Base-by-base conservation (phyloP, 495 filamentous ascomycete species). In the Xylaria nigripes region DNA sequence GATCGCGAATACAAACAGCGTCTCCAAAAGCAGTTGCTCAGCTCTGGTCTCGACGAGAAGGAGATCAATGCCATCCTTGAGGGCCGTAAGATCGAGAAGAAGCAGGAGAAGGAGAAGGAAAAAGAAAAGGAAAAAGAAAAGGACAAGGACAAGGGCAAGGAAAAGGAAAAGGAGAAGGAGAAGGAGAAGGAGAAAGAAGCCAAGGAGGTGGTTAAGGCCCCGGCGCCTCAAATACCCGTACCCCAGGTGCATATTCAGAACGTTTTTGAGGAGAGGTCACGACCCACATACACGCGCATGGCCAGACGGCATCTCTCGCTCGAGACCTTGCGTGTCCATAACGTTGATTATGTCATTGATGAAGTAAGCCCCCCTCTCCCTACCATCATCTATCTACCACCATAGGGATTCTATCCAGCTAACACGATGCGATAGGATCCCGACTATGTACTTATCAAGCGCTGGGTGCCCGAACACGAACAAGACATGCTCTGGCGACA, bases 361-460 rank as follows among this genome's bases (percentile, higher is more conserved):
- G 44, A 64, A 45, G 78, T 80, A 64, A 64, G 74, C n/a, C n/a
- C n/a, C n/a, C n/a, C n/a, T n/a, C n/a, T n/a, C n/a, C n/a, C n/a
- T 61, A 49, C 34, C 15, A 6, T 18, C 15, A 23, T 30, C 12
- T 7, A 1, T 19, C 21, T 15, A 19, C 32, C 2, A 21, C 21
- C 1, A 6, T 0, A 38, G 27, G 23, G 1, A 21, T 59, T 16
- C 9, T 44, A 21, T 16, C 18, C 46, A 7, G 61, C 70, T 70
- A 61, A 71, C 56, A 2, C 29, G 19, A 30, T 30, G 15, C 24
- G 70, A 66, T 61, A 78, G 71, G 85, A 91, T 57, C 74, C 78
- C 45, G 81, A 86, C 49, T 90, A 82, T 57, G 75, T 91, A 50
- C 68, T 91, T 51, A 88, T 91, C 74, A 87, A 87, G 66, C 75